Base-by-base conservation (phyloP, 192 early-diverging fungal genomes). In the Linnemannia hyalina region DNA sequence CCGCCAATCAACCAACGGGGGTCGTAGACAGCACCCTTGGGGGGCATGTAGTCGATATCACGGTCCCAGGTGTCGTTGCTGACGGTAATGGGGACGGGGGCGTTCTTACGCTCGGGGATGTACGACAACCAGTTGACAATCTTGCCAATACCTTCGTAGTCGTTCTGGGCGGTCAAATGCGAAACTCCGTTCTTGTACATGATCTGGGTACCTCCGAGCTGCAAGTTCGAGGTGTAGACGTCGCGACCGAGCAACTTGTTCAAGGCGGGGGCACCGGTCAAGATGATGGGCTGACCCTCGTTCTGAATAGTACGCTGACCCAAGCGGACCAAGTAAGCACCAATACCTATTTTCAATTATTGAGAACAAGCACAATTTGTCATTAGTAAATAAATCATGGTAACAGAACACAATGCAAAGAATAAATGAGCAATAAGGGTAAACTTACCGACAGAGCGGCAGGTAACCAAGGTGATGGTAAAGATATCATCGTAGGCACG, bases 111-210 rank as follows among this genome's bases (percentile, higher is more conserved):
- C 32, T 92, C 93, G 47, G 98, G 98, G 63, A 99, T 93, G 88
- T 95, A 99, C 32, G 95, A 91, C 60, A 99, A 89, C 98, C 98
- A 99, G 88, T 96, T 94, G 70, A 98, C 85, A 80, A 99, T 97
- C 92, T 98, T 95, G 77, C 91, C 88, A 73, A 99, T 96, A 82
- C 97, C 98, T 74, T 95, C 92, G 80, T 98, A 95, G 85, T 99
- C 97, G 89, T 99, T 98, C 78, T 97, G 93, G 36, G 97, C 98
- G 6, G 97, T 97, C 88, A 99, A 90, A 82, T 99, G 98, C 20
- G 98, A 98, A 8, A 99, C 97, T 76, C 98, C 98, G 91, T 99
- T 99, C 91, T 96, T 96, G 93, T 96, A 96, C 98, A 99, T 99
- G 90, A 99, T 98, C 90, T 98, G 97, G 36, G 98, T 99, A 68